phyloP scores from a whole-genome alignment of 108 stramenopile species.

The Bacterosira constricta region DNA sequence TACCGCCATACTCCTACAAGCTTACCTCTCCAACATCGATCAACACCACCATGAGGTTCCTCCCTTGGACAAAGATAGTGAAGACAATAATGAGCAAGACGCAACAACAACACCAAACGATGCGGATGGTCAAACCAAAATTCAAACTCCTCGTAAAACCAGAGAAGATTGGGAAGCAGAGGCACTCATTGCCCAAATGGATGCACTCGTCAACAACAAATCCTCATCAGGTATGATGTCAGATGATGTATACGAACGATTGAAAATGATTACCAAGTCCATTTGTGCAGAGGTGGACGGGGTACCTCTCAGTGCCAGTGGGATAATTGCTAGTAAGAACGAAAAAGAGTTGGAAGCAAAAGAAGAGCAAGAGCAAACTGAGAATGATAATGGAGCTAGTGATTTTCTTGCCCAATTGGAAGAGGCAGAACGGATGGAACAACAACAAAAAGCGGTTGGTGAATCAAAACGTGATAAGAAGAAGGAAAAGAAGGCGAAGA shows the following conservation, averaged over 20 bases:
- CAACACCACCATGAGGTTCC: not conserved
- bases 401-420: conserved; percentile 21
- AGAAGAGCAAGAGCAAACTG: not conserved
- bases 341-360: not conserved
- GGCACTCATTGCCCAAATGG: conserved; percentile 22
- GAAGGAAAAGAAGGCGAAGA: conserved; percentile 28
- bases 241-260: conserved; percentile 36
- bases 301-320: conserved; percentile 2
- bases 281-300: conserved; percentile 29
- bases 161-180: conserved; percentile 36
- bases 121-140: not conserved
- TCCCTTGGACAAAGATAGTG: not conserved
- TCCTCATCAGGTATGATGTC: conserved; percentile 13
- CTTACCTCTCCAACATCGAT: conserved; percentile 24
- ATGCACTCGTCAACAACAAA: not conserved
- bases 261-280: conserved; percentile 34
- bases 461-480: not conserved
- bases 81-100: not conserved
- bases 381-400: conserved; percentile 1
- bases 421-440: conserved; percentile 7
- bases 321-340: not conserved
- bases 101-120: not conserved
- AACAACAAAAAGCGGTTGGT: not conserved
- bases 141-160: conserved; percentile 3
- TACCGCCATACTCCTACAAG: conserved; percentile 21